phyloP scores from a whole-genome alignment of 768 basidiomycete genomes.

The Tylopilus sp. region DNA sequence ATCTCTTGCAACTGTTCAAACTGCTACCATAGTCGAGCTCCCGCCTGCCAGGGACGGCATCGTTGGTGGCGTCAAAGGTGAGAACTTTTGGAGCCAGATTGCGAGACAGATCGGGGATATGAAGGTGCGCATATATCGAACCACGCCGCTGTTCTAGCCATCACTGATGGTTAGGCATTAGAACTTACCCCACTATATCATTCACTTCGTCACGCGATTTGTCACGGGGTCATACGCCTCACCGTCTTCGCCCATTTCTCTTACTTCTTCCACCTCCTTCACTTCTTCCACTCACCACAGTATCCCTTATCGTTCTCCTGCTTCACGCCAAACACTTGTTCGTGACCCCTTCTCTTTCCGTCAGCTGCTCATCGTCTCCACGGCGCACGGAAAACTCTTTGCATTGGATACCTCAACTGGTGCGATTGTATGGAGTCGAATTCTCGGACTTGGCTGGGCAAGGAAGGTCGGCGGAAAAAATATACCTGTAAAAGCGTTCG shows the following conservation, averaged over 20 bases:
- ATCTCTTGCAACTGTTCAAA: constrained; percentile 57
- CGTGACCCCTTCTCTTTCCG: constrained; percentile 86
- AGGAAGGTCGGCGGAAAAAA: constrained; percentile 52
- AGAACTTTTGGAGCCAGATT: constrained; percentile 50
- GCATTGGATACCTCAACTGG: constrained; percentile 82
- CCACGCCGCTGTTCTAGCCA: not conserved
- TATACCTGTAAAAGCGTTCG: constrained; percentile 59
- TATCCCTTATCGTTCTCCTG: constrained; percentile 23
- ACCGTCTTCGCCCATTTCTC: constrained; percentile 34
- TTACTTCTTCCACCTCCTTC: not conserved
- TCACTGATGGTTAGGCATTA: constrained; percentile 27
- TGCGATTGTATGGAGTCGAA: constrained; percentile 71
- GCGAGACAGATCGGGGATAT: constrained; percentile 56
- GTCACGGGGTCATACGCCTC: constrained; percentile 63
- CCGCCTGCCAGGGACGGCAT: constrained; percentile 48
- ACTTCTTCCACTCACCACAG: constrained; percentile 17
- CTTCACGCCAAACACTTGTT: constrained; percentile 38
- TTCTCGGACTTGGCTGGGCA: constrained; percentile 73
- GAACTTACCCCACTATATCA: constrained; percentile 68
- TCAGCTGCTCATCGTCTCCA: constrained; percentile 75
- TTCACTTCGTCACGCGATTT: constrained; percentile 68
- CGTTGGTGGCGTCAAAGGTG: constrained; percentile 21
- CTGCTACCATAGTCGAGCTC: constrained; percentile 73
- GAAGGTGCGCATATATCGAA: constrained; percentile 38
- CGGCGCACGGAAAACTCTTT: constrained; percentile 69